phyloP scores from a whole-genome alignment of 768 basidiomycete species.

The Suillus variegatus region DNA sequence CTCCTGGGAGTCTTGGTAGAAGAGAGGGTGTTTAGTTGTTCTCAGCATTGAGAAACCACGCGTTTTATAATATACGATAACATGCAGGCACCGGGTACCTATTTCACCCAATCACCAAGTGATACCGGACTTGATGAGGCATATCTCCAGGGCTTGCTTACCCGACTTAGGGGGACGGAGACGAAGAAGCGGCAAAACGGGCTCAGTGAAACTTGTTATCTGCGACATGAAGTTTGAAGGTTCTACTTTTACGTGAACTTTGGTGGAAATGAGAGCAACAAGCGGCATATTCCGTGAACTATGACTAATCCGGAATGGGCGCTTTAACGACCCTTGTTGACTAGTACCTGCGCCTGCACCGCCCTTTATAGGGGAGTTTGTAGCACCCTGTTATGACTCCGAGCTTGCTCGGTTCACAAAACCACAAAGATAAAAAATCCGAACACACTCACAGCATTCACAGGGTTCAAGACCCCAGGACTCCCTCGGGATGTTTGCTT shows the following conservation, averaged over 20 bases:
- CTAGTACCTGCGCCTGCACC: not conserved
- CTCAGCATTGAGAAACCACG: not conserved
- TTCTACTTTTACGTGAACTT: not conserved
- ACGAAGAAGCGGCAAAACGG: conserved; percentile 1
- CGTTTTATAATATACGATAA: conserved; percentile 1
- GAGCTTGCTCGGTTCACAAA: no score
- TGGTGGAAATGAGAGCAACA: not conserved
- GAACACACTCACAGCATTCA: no score
- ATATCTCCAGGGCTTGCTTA: conserved; percentile 4
- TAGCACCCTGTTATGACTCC: no score
- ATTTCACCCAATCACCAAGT: conserved; percentile 1
- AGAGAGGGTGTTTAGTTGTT: not conserved
- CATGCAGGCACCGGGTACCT: conserved; percentile 1
- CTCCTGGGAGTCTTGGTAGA: not conserved
- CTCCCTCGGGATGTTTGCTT: no score
- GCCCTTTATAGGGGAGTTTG: no score
- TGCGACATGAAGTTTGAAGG: not conserved
- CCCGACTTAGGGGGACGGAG: not conserved
- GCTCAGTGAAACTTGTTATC: not conserved
- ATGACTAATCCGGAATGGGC: not conserved
- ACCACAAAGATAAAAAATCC: no score
- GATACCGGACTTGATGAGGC: conserved; percentile 1
- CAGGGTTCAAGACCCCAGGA: no score
- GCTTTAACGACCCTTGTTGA: not conserved
- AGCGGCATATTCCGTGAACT: not conserved